phyloP scores from a whole-genome alignment of 1,139 yeast species.

The Saccharomyces hybrid region DNA sequence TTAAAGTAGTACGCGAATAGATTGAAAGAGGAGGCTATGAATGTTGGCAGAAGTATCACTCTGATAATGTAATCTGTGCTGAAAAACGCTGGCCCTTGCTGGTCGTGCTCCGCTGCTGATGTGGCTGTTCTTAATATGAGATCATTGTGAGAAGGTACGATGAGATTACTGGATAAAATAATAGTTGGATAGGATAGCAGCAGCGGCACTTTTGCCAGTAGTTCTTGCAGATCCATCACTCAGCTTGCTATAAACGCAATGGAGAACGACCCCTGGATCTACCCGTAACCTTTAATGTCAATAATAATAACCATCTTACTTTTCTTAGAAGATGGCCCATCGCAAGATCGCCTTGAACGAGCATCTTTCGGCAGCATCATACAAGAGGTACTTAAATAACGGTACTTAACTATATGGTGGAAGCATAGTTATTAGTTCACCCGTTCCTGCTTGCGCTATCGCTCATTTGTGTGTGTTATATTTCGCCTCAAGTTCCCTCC shows the following conservation, averaged over 20 bases:
- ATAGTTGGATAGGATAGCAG: conserved; percentile 35
- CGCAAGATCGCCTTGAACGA: not conserved
- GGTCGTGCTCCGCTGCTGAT: conserved; percentile 5
- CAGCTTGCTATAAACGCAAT: not conserved
- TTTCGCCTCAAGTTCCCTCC: conserved; percentile 22
- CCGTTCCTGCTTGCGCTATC: not conserved
- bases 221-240: conserved; percentile 10
- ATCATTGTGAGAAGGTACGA: conserved; percentile 18
- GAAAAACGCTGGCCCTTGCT: conserved; percentile 4
- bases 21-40: conserved; percentile 22
- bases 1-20: conserved; percentile 8
- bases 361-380: not conserved
- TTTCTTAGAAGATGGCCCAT: not conserved
- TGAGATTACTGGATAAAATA: conserved; percentile 30
- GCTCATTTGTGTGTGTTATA: conserved; percentile 14
- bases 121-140: not conserved
- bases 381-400: not conserved
- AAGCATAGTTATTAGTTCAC: not conserved
- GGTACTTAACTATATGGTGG: not conserved
- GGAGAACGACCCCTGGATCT: not conserved
- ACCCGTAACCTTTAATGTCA: not conserved
- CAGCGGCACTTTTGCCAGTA: conserved; percentile 31
- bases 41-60: conserved; percentile 24
- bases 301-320: not conserved
- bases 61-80: conserved; percentile 6